These are phyloP conservation scores for Paracorniculantispora psalliotae DNA, from an alignment of 2,329 filamentous ascomycete species.

Conservation along the genomic window DNA sequence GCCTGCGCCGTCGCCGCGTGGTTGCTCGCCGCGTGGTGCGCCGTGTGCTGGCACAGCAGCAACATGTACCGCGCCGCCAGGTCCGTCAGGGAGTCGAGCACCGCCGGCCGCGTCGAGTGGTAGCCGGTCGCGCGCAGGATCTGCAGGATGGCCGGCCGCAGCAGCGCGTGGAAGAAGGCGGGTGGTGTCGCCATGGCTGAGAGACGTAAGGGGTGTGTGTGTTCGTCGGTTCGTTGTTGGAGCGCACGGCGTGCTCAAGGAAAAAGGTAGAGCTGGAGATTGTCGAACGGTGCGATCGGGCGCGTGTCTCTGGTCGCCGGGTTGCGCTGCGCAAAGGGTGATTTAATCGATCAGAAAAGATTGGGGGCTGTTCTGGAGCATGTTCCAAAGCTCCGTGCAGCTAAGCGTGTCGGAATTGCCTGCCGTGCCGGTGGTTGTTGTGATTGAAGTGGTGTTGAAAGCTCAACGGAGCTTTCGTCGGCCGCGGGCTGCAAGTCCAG, in stretches of 20 bases:
- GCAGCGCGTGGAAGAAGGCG: constrained; percentile 64
- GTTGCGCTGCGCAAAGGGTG: background rate
- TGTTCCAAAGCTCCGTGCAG: background rate
- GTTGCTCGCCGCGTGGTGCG: constrained; percentile 64
- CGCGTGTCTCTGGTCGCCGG: background rate
- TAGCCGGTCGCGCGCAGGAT: constrained; percentile 90
- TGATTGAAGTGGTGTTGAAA: background rate
- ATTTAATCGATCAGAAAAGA: background rate
- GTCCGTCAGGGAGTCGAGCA: constrained; percentile 84
- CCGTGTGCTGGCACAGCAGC: constrained; percentile 67
- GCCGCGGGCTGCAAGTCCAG: background rate
- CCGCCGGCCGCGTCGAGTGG: constrained; percentile 72
- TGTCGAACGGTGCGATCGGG: background rate
- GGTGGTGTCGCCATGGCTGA: constrained; percentile 43
- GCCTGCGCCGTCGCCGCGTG: constrained; percentile 45
- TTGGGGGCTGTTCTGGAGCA: background rate
- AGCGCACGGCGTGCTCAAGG: no score
- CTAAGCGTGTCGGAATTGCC: background rate
- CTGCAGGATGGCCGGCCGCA: constrained; percentile 83
- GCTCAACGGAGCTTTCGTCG: background rate
- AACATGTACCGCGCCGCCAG: constrained; percentile 76
- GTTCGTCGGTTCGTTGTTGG: no score
- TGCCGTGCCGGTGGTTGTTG: background rate
- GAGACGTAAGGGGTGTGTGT: no score
- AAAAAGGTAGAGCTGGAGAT: no score